phyloP scores from a whole-genome alignment of 257 asterid genomes.

The Prunella vulgaris region DNA sequence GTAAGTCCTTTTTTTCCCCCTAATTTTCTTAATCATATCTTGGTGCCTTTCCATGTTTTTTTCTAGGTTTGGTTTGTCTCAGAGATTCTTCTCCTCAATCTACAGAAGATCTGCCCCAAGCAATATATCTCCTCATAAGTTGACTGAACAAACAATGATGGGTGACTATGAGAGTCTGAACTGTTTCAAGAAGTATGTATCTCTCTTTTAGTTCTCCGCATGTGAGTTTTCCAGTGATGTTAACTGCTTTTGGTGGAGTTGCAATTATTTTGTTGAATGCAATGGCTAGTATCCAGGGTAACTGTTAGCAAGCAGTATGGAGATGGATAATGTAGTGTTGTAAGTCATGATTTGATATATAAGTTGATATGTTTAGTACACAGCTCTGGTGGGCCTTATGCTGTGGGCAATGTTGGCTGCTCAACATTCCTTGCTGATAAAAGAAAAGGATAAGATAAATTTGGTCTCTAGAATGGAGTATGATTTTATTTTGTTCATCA shows the following conservation, averaged over 20 bases:
- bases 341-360: background rate
- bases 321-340: background rate
- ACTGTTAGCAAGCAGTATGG: background rate
- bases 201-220: background rate
- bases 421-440: background rate
- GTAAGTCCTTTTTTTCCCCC: background rate
- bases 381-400: background rate
- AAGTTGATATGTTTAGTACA: background rate
- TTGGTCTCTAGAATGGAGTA: background rate
- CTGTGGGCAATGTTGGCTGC: background rate
- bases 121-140: slow-evolving; percentile 29
- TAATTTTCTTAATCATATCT: background rate
- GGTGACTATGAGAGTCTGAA: slow-evolving; percentile 19
- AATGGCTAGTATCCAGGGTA: slow-evolving; percentile 5
- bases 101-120: slow-evolving; percentile 27
- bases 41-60: slow-evolving; percentile 2
- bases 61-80: slow-evolving; percentile 39
- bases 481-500: background rate
- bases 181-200: slow-evolving; percentile 26
- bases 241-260: slow-evolving; percentile 7
- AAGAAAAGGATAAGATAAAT: background rate
- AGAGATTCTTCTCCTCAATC: slow-evolving; percentile 41
- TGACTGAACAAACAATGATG: slow-evolving; percentile 27
- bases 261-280: background rate
- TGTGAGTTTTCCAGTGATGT: slow-evolving; percentile 3